A percentile compares a stretch with the other conserved stretches of the same genome.
Evolutionary conservation across 345 rosid genomes (phyloP).

Genomic region (Punica granatum): DNA sequence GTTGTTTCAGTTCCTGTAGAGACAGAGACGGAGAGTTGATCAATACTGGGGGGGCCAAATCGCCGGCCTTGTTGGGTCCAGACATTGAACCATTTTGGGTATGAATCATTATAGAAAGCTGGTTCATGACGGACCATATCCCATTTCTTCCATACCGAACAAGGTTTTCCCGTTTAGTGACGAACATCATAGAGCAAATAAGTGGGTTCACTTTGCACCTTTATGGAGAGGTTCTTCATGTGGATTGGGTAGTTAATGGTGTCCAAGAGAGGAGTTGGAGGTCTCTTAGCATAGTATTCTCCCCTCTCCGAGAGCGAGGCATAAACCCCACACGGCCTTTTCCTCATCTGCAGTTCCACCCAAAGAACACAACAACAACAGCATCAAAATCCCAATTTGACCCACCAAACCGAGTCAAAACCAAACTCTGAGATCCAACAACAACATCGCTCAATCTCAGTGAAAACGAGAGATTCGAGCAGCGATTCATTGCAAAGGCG

Average conservation of each 20-base stretch:
- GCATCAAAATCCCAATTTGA: background rate
- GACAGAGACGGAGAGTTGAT: background rate
- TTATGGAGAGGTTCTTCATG: constrained; percentile 83
- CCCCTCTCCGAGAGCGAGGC: constrained; percentile 76
- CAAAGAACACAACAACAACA: constrained; percentile 16
- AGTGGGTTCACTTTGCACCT: constrained; percentile 26
- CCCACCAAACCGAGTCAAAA: background rate
- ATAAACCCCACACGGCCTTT: constrained; percentile 36
- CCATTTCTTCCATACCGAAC: background rate
- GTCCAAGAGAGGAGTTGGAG: constrained; percentile 90
- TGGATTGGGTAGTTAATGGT: constrained; percentile 90
- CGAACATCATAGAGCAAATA: background rate
- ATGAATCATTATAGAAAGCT: background rate
- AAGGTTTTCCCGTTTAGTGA: background rate
- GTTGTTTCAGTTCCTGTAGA: constrained; percentile 70
- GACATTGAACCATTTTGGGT: background rate
- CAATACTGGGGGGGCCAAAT: too few relatives aligned
- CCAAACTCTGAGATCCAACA: background rate
- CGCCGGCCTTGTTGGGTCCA: too few relatives aligned
- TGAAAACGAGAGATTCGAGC: background rate
- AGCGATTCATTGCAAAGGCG: background rate
- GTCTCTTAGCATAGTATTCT: constrained; percentile 65
- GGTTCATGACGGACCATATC: background rate
- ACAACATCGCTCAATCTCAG: background rate
- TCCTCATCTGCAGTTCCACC: constrained; percentile 41